Base-by-base conservation (phyloP, 2,329 filamentous ascomycete species). In the Penicillium olsonii region DNA sequence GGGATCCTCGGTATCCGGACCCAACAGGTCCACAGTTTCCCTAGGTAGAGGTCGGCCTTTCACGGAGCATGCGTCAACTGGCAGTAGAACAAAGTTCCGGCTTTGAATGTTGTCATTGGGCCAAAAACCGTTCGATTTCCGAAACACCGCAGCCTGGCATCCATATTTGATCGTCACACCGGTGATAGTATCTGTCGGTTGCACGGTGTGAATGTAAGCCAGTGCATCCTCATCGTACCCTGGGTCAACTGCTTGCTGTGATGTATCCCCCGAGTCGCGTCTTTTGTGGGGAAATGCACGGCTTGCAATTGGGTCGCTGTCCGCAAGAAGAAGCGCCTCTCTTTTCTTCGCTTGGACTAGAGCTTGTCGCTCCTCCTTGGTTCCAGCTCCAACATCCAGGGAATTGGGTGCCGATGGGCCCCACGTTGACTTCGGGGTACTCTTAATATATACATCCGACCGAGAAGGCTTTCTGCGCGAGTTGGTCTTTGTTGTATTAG, bases 71-170 rank as follows among this genome's bases (percentile, higher is more conserved):
- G 90, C 87, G 68, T 96, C 92, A 4, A 97, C 90, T 0, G 94
- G 94, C 44, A 99, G 75, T 8, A 92, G 80, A 14, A 99, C 80
- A 56, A 84, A 86, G 63, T 89, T 89, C 51, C 92, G 85, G 40
- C 85, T 84, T 68, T 96, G 92, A 29, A 97, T 87, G 55, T 84
- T 90, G 66, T 97, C 94, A 56, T 91, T 90, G 6, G 91, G 90
- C 94, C 94, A 99, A 64, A 99, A 84, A 10, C 94, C 84, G 68
- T 99, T 99, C 33, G 90, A 85, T 67, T 89, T 94, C 50, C 90
- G 82, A 57, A 99, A 85, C 2, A 87, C 81, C 40, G 92, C 87
- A 48, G 91, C 85, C 55, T 88, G 84, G 68, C 92, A 97, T 61
- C 89, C 87, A 71, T 95, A 99, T 61, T 87, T 88, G 57, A 99